Base-by-base conservation (phyloP, 176 grass and related monocot species). In the Chloris gayana region DNA sequence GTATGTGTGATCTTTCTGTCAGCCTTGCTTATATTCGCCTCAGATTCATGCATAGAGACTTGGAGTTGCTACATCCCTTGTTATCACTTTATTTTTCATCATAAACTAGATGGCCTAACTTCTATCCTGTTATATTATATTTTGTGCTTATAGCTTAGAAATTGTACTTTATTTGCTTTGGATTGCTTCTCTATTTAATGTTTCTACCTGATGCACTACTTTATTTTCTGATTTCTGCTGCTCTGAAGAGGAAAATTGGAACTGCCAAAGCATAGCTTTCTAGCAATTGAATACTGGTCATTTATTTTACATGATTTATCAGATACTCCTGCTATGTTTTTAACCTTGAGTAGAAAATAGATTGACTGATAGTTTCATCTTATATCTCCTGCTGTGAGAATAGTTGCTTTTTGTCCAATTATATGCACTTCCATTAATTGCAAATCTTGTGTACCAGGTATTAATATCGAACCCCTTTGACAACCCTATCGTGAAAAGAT, bases 401-500 rank as follows among this genome's bases (percentile, higher is more conserved):
- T 53, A 27, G 34, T 53, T 82, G 37, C 22, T 82, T 86, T 24
- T 45, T 67, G n/a, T 13, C 4, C 3, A 68, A 24, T 77, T 63
- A 45, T 61, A 64, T 82, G 37, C 72, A 53, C 34, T 70, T 30
- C 14, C 62, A 53, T 54, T 88, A 15, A 69, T 59, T 33, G 41
- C 21, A 50, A 50, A 64, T 61, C 54, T 67, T 73, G 18, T 87
- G 4, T 82, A 49, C 33, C 78, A 99, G 96, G 88, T 99, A 46
- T 67, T 77, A 35, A 50, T 93, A 72, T 88, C 88, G 0, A 34
- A 82, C 61, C 96, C 96, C 30, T 91, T 89, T 22, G 73, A 88
- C 46, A 99, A 99, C 74, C 92, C 90, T 19, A 74, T 99, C 8
- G 64, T 69, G 1, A 95, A 89, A 67, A 86, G 51, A 62, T 77